Evolutionary conservation across 495 filamentous ascomycete genomes (phyloP), one percentile per base, ranked within the genome.

Genomic region (Daldinia grandis): DNA sequence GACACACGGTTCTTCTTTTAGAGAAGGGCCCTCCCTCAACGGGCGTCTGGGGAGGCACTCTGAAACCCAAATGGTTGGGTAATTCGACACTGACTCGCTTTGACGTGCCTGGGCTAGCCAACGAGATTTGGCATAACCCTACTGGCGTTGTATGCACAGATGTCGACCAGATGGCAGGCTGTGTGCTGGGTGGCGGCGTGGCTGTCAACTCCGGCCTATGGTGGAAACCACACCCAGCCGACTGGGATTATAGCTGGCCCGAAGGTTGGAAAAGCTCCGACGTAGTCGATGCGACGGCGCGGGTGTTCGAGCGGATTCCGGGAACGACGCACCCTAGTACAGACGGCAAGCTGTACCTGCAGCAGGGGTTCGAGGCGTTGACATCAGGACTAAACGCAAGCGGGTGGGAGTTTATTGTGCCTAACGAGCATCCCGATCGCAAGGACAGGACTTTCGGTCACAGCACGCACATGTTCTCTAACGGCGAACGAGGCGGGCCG

Each of bases 71-170:
- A 24, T 88, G 89, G 81, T 82, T 91, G 25, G 78, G 78, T 37
- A 86, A 86, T 24, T 84, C 86, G 33, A 84, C 84, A 19, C 77
- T 92, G 42, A 91, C 89, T 12, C 81, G 87, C 17, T 89, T 91
- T 72, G 90, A 92, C 74, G 83, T 91, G n/a, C 90, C 90, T 12
- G 90, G 89, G 61, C 82, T 91, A 53, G 87, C 85, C 73, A 88
- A 85, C 66, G 82, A 85, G 66, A 86, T 87, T 66, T 89, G 82
- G 83, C 78, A 76, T 57, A 81, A 84, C 65, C 85, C 82, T 49
- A 78, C 74, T 54, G 88, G 80, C 66, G 84, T 87, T 70, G 78
- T 83, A 33, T 90, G 88, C 70, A 81, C 84, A 1, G 87, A 91
- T 71, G 85, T 86, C 9, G 85, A 82, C 54, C 85, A 87, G 58